Base-by-base conservation (phyloP, 495 filamentous ascomycete genomes). In the Cercophora samala region DNA sequence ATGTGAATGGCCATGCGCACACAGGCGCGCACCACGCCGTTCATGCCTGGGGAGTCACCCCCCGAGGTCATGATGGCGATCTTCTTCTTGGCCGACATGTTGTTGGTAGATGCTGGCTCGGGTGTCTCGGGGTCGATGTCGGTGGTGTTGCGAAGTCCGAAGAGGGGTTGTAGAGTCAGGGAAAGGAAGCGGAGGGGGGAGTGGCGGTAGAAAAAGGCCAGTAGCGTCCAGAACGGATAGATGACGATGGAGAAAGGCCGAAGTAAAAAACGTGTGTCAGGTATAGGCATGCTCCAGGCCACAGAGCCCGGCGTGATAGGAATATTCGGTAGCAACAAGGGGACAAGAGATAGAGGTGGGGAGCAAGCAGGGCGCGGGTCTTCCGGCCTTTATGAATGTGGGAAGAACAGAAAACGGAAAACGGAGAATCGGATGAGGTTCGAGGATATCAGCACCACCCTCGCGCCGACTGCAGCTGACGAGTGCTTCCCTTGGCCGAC, bases 11-110 rank as follows among this genome's bases (percentile, higher is more conserved):
- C 85, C 89, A 92, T 97, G 58, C 96, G 89, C 66, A 99, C 92
- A 46, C 97, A 93, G 53, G 96, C 96, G 56, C 96, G 86, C 11
- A 97, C 93, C 23, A 91, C 92, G 56, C 90, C 93, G 77, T 97
- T 98, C 96, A 99, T 99, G 71, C 96, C 96, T 4, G 96, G 95
- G 52, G 94, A 92, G 83, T 99, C 96, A 71, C 96, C 96, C 69
- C 96, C 96, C 68, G 91, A 95, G 68, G 96, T 99, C 89, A 99
- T 91, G 67, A 98, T 89, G 60, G 87, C 96, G 73, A 99, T 96
- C 70, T 89, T 88, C 81, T 94, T 93, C 75, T 88, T 89, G 67
- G 69, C 68, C 18, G 72, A 72, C 81, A 82, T 83, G 26, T 63
- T 76, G 63, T 58, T 21, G 23, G 58, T 42, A 51, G 22, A 21